Evolutionary conservation across 805 yeast genomes (phyloP), one percentile per base, ranked within the genome.

Genomic region (Schizosaccharomyces lindneri): DNA sequence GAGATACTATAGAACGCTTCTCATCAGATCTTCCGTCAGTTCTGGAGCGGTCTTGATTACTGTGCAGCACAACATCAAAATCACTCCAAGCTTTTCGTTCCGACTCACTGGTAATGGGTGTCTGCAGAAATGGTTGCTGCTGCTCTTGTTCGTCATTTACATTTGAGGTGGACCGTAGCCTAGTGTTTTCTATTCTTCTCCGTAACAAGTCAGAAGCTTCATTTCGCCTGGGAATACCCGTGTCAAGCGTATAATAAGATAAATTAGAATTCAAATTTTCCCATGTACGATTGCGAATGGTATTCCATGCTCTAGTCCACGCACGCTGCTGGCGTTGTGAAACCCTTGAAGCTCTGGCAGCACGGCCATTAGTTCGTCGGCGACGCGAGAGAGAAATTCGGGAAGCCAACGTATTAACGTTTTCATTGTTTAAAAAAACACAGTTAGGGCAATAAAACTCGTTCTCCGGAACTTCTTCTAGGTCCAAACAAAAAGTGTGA

Each of bases 381-480:
- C 51, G 21, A 24, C 36, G 57, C 24, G 57, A 21, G 27, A 51
- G 57, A 6, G 57, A 51, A 21, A 51, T 51, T 7, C 57, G 57
- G 11, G 36, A 29, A 21, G 36, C 19, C 36, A 29, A 29, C 1
- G 57, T 24, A 17, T 51, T 29, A 24, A 19, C 19, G 5, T 24
- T 17, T 3, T 29, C 31, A 17, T 29, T 17, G 4, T 24, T 51
- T 29, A 51, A n/a, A 7, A 51, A 29, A 17, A 66, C 68, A 55
- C 71, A 69, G 9, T 68, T 64, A n/a, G 72, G 71, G 61, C 72
- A 70, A 59, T 63, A 67, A 71, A 72, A 70, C 24, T 66, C 68
- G 17, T 66, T 65, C 6, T 62, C 61, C 2, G 72, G 72, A 11
- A 68, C 66, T 17, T 65, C 67, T 27, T 65, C 71, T 32, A 70